Percentiles rank a stretch among this genome's conserved stretches.
phyloP scores from a whole-genome alignment of 2,329 filamentous ascomycete species.

The Nothophaeocryptopus gaeumannii region DNA sequence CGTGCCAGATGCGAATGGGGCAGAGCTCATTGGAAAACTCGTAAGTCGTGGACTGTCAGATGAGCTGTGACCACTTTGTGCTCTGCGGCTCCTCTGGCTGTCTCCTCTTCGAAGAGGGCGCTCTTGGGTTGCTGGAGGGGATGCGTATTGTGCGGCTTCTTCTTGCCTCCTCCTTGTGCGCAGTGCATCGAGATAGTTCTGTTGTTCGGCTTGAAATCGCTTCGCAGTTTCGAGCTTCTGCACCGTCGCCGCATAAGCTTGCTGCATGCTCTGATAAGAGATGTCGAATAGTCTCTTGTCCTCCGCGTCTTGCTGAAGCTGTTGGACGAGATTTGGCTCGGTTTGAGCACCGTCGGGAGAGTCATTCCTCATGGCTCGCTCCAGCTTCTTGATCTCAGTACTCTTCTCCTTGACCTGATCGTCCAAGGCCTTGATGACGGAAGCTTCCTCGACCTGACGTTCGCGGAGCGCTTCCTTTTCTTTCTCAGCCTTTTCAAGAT shows the following conservation, averaged over 20 bases:
- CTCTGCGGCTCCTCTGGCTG: conserved; percentile 41
- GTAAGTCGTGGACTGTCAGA: conserved; percentile 30
- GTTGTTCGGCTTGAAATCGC: conserved; percentile 46
- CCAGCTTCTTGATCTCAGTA: conserved; percentile 68
- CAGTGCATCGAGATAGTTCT: conserved; percentile 28
- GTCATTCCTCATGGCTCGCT: conserved; percentile 60
- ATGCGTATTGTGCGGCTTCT: conserved; percentile 22
- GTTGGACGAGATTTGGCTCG: conserved; percentile 34
- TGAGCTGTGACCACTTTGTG: conserved; percentile 34
- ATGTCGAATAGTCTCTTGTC: conserved; percentile 41
- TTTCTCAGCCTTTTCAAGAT: conserved; percentile 36
- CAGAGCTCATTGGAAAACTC: conserved; percentile 26
- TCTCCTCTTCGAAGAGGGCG: conserved; percentile 33
- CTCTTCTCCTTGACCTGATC: conserved; percentile 70
- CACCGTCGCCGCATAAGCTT: conserved; percentile 32
- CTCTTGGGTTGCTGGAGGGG: conserved; percentile 25
- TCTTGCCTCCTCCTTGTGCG: conserved; percentile 32
- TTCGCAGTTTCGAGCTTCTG: conserved; percentile 35
- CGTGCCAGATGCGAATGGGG: conserved; percentile 39
- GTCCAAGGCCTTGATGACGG: conserved; percentile 61
- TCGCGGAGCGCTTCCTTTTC: conserved; percentile 43
- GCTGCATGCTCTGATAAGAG: conserved; percentile 29
- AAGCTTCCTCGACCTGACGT: conserved; percentile 42
- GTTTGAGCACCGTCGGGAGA: conserved; percentile 37
- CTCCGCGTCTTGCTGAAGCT: conserved; percentile 39